Evolutionary conservation across 768 basidiomycete species (phyloP).

Genomic region (Podaxis sp.): DNA sequence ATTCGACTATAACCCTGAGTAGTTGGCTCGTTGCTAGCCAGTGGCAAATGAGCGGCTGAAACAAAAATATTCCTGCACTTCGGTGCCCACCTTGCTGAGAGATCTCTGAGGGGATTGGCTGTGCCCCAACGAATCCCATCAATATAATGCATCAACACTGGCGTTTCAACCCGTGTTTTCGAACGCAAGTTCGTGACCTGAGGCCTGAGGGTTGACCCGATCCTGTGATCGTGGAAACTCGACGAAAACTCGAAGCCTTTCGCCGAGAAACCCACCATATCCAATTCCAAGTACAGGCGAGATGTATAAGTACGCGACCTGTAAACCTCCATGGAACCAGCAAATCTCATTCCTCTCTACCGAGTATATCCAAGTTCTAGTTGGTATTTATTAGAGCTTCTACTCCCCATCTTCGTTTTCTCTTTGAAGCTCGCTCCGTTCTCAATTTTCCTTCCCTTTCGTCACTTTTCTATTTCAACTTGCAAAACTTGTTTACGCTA

Average conservation of each 20-base stretch:
- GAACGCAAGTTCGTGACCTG: not conserved
- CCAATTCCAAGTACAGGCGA: not conserved
- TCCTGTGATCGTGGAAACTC: not conserved
- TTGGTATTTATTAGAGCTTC: not conserved
- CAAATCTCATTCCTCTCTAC: not conserved
- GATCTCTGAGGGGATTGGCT: not conserved
- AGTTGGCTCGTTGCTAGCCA: constrained; percentile 4
- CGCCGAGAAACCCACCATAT: not conserved
- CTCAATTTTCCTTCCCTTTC: not conserved
- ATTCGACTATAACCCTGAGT: not conserved
- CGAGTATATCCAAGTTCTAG: not conserved
- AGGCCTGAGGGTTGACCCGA: not conserved
- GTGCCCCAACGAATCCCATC: not conserved
- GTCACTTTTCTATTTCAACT: not conserved
- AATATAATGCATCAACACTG: not conserved
- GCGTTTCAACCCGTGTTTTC: not conserved
- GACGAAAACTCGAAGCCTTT: not conserved
- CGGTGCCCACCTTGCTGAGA: not conserved
- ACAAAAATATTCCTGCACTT: constrained; percentile 5
- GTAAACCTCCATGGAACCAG: not conserved
- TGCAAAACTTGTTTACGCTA: constrained; percentile 2
- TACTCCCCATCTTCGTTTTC: not conserved
- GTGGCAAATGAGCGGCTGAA: not conserved
- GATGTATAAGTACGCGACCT: not conserved
- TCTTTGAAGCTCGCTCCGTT: not conserved